These are phyloP conservation scores for Syncephalastrum racemosum DNA, from an alignment of 371 early-diverging fungal species.

Conservation along the genomic window DNA sequence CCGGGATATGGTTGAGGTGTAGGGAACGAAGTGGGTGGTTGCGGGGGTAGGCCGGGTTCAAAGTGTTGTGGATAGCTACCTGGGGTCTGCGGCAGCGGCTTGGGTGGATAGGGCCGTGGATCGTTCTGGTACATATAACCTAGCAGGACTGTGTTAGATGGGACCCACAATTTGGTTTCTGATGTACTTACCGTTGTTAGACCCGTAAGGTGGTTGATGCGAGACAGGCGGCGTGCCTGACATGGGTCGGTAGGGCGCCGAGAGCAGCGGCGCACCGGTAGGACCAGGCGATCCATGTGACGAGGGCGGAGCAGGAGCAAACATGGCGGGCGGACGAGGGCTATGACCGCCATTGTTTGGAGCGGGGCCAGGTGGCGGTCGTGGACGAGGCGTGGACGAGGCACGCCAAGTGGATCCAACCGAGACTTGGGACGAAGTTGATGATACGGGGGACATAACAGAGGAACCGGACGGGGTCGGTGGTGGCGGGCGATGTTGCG, in stretches of 20 bases:
- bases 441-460: background rate
- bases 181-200: too few relatives aligned
- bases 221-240: slow-evolving; percentile 3
- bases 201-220: too few relatives aligned
- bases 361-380: too few relatives aligned
- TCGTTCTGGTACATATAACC: too few relatives aligned
- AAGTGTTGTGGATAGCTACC: too few relatives aligned
- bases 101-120: too few relatives aligned
- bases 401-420: slow-evolving; percentile 10
- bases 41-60: too few relatives aligned
- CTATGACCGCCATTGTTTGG: background rate
- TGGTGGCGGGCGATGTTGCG: background rate
- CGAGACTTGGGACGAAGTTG: slow-evolving; percentile 7
- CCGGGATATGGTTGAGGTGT: too few relatives aligned
- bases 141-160: too few relatives aligned
- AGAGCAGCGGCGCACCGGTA: slow-evolving; percentile 15
- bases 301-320: background rate
- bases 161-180: too few relatives aligned
- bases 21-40: too few relatives aligned
- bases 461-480: background rate
- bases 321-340: background rate
- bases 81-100: too few relatives aligned
- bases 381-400: background rate
- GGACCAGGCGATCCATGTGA: slow-evolving; percentile 10
- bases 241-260: slow-evolving; percentile 17